phyloP scores from a whole-genome alignment of 1,139 yeast genomes.

The Geotrichum phurueaensis region DNA sequence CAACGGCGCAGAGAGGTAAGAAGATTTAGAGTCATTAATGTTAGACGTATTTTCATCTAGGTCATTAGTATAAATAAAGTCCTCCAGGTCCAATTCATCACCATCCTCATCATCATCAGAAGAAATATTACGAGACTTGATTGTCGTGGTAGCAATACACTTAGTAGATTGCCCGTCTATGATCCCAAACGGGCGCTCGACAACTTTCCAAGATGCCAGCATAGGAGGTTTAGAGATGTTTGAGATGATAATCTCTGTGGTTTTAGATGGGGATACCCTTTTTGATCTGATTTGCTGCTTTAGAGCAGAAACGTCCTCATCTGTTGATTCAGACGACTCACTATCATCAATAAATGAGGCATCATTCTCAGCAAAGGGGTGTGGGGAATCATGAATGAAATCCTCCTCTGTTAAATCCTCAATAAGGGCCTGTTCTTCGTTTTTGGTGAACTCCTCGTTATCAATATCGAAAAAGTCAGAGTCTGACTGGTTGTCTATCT shows the following conservation, averaged over 20 bases:
- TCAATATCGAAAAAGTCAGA: slow-evolving; percentile 4
- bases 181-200: slow-evolving; percentile 76
- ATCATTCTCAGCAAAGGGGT: not conserved
- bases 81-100: not conserved
- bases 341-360: not conserved
- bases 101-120: not conserved
- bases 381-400: not conserved
- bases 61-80: not conserved
- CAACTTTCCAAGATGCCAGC: slow-evolving; percentile 86
- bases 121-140: not conserved
- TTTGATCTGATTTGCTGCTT: not conserved
- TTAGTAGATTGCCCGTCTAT: slow-evolving; percentile 83
- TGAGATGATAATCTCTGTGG: not conserved
- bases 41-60: not conserved
- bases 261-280: not conserved
- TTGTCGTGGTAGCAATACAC: not conserved
- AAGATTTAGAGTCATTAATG: not conserved
- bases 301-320: not conserved
- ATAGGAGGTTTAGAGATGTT: slow-evolving; percentile 55
- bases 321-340: not conserved
- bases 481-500: not conserved
- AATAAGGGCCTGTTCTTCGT: not conserved
- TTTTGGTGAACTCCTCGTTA: slow-evolving; percentile 6
- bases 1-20: not conserved
- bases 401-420: not conserved